Evolutionary conservation across 75 land plant species (phyloP).

Genomic region (Isoetes taiwanensis): DNA sequence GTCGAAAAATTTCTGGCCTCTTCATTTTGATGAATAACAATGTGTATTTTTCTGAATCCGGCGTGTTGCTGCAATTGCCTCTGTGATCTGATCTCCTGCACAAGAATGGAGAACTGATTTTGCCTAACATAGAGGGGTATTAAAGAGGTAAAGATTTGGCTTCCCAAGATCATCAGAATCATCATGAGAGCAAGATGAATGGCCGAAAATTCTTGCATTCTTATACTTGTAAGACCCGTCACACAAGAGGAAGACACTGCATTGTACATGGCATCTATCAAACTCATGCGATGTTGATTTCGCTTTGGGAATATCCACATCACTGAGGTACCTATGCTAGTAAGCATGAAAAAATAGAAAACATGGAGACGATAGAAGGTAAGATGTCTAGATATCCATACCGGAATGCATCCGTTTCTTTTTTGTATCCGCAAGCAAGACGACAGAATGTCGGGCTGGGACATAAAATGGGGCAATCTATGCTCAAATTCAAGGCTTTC

Average conservation of each 20-base stretch:
- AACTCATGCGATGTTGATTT: background rate
- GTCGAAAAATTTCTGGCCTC: background rate
- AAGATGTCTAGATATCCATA: background rate
- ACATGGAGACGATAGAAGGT: slow-evolving; percentile 7
- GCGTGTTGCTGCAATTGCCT: background rate
- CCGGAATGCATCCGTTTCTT: too few relatives aligned
- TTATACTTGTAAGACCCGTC: background rate
- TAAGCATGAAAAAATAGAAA: background rate
- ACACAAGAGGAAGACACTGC: background rate
- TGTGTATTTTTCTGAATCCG: background rate
- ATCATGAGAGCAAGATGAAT: background rate
- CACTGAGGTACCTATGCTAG: background rate
- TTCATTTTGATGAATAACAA: background rate
- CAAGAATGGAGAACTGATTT: background rate
- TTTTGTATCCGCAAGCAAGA: too few relatives aligned
- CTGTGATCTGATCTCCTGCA: background rate
- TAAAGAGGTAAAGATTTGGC: background rate
- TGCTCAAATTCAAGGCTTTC: too few relatives aligned
- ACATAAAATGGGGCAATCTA: too few relatives aligned
- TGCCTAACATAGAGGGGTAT: background rate
- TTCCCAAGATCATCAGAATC: background rate
- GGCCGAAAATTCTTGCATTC: background rate
- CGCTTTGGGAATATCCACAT: background rate
- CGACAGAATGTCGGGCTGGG: too few relatives aligned
- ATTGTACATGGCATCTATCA: background rate